Evolutionary conservation across 1,284 basidiomycete genomes (phyloP), one percentile per base, ranked within the genome.

Genomic region (Cryptococcus wingfieldii): DNA sequence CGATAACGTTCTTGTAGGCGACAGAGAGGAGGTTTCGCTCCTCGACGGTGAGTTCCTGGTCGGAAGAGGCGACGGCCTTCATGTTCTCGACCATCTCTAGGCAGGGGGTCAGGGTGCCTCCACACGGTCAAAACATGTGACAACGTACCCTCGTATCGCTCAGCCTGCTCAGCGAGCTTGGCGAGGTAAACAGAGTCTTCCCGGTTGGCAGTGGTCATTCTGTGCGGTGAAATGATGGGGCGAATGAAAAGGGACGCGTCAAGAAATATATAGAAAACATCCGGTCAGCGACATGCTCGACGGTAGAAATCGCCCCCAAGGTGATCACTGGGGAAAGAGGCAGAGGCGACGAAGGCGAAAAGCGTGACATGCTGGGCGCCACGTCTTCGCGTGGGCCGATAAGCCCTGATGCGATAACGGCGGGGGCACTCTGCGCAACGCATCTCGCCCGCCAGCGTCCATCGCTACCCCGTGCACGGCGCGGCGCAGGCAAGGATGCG

Each of bases 1-100:
- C 95, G 71, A 98, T 98, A 65, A 98, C 94, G 81, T 98, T 99
- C 90, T 99, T 99, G 86, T 98, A 98, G 31, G 95, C 95, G 65
- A 98, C 95, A 28, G 94, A 98, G 58, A 98, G 86, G 57, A 98
- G 86, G 80, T 98, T 98, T 65, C 96, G 93, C 82, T 98, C 95
- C 82, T 98, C 95, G 54, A 98, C 95, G 65, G 95, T 97, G 75
- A 98, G 89, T 77, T 98, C 93, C 80, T 94, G 89, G 83, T 94
- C 90, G 58, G 90, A 91, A 34, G 92, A 95, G 61, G 93, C 93
- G 68, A 97, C 92, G 63, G 86, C 86, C 86, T 96, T 96, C 93
- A 97, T 97, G 84, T 95, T 95, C 82, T 93, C 89, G 69, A 97
- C 93, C 93, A 96, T 96, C 80, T 96, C 90, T 93, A 79, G 14